Evolutionary conservation across 2,329 filamentous ascomycete genomes (phyloP).

Genomic region (Aspergillus intermedius): DNA sequence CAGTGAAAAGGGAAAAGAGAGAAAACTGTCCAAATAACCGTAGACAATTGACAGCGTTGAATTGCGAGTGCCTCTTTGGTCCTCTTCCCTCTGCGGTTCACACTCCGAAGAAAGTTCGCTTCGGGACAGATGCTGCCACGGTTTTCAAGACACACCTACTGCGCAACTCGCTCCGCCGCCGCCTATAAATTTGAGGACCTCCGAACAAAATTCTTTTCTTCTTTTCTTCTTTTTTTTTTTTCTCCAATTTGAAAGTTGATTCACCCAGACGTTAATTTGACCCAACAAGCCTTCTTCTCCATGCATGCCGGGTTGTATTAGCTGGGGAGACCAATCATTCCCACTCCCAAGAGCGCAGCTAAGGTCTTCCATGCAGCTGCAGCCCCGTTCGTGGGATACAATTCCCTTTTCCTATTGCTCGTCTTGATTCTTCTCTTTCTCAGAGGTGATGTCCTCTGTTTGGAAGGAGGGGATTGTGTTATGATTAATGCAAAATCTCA

Average conservation of each 20-base stretch:
- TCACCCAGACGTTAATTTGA: conserved; percentile 54
- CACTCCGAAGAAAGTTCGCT: conserved; percentile 19
- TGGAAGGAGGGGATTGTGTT: conserved; percentile 2
- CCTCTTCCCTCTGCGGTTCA: neutral
- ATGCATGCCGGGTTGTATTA: conserved; percentile 56
- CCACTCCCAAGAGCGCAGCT: conserved; percentile 46
- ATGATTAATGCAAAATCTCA: conserved; percentile 11
- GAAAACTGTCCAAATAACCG: conserved; percentile 2
- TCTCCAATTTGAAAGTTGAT: conserved; percentile 50
- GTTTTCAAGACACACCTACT: conserved; percentile 16
- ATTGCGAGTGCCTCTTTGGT: conserved; percentile 4
- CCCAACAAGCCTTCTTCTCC: conserved; percentile 41
- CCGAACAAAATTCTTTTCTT: conserved; percentile 14
- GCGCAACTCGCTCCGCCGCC: conserved; percentile 13
- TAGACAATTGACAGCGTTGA: conserved; percentile 5
- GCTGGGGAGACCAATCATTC: conserved; percentile 45
- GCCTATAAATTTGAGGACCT: conserved; percentile 10
- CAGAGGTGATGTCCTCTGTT: neutral
- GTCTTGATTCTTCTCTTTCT: neutral
- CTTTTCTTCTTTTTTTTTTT: conserved; percentile 27
- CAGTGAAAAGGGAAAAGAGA: neutral
- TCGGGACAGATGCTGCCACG: conserved; percentile 20
- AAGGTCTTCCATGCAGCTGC: conserved; percentile 41
- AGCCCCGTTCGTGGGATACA: conserved; percentile 46
- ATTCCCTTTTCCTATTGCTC: conserved; percentile 12